Conservation (phyloP, 1,139 yeast genomes). For the Scheffersomyces illinoinensis region DNA sequence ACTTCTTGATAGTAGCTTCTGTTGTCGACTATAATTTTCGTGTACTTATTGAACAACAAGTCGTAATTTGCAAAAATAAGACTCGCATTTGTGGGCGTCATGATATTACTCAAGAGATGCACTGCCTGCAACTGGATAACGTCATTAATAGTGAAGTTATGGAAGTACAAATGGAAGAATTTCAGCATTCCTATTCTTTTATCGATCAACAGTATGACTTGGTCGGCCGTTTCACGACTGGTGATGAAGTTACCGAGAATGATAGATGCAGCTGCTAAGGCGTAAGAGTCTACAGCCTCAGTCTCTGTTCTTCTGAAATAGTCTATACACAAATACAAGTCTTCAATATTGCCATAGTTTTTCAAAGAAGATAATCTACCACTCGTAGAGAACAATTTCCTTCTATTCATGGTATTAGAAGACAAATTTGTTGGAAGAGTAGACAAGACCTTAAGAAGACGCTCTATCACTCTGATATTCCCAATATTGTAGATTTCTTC, state of each 20-base stretch:
- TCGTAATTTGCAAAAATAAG: slow-evolving; percentile 9
- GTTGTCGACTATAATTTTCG: slow-evolving; percentile 37
- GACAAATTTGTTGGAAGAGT: slow-evolving; percentile 6
- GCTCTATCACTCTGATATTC: slow-evolving; percentile 7
- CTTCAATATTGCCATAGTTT: slow-evolving; percentile 17
- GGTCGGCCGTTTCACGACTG: slow-evolving; percentile 15
- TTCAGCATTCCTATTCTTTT: slow-evolving; percentile 8
- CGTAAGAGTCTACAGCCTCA: slow-evolving; percentile 23
- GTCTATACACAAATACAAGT: slow-evolving; percentile 10
- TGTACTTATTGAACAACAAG: slow-evolving; percentile 16
- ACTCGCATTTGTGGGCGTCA: slow-evolving; percentile 16
- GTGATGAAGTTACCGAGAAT: slow-evolving; percentile 39
- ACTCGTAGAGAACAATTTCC: slow-evolving; percentile 37
- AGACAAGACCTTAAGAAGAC: slow-evolving; percentile 7
- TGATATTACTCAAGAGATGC: slow-evolving; percentile 36
- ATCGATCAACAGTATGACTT: slow-evolving; percentile 15
- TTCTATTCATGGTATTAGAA: slow-evolving; percentile 14
- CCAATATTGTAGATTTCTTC: slow-evolving; percentile 14
- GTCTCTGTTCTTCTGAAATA: not conserved
- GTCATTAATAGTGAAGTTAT: slow-evolving; percentile 26
- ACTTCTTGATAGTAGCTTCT: slow-evolving; percentile 39
- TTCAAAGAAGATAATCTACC: slow-evolving; percentile 39
- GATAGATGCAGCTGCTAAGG: slow-evolving; percentile 29
- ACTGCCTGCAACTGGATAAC: slow-evolving; percentile 41
- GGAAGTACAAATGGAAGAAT: slow-evolving; percentile 24